These are phyloP conservation scores for Agrocybe pediades DNA, from an alignment of 768 basidiomycete genomes.

Conservation along the genomic window DNA sequence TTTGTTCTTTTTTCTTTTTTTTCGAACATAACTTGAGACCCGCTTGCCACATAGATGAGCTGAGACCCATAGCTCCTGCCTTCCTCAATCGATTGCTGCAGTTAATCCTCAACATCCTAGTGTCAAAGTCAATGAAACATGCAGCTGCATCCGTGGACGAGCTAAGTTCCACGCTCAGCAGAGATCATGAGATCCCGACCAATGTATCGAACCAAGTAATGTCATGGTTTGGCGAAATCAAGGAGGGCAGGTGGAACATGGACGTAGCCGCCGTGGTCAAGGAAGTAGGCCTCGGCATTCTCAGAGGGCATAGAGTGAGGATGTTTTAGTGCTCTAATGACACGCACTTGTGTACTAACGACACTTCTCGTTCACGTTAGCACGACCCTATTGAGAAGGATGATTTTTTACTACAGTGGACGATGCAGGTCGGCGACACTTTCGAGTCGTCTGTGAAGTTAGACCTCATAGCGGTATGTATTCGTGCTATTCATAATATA, in stretches of 20 bases:
- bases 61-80: conserved; percentile 70
- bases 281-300: conserved; percentile 77
- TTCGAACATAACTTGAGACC: not conserved
- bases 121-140: conserved; percentile 59
- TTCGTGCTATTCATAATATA: not conserved
- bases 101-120: conserved; percentile 70
- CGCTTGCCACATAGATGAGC: conserved; percentile 46
- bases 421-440: conserved; percentile 71
- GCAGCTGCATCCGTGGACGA: conserved; percentile 56
- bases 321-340: not conserved
- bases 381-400: conserved; percentile 57
- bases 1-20: not conserved
- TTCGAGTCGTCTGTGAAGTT: conserved; percentile 68
- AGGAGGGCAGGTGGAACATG: conserved; percentile 64
- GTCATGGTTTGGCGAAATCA: conserved; percentile 76
- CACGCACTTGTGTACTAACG: not conserved
- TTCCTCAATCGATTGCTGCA: conserved; percentile 75
- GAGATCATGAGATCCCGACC: conserved; percentile 72
- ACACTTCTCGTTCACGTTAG: conserved; percentile 33
- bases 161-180: conserved; percentile 60
- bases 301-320: conserved; percentile 61
- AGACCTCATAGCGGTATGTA: conserved; percentile 67
- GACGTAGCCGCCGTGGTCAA: conserved; percentile 61
- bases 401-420: conserved; percentile 71
- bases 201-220: conserved; percentile 70